Percentiles rank a stretch among this genome's conserved stretches.
Evolutionary conservation across 2,329 filamentous ascomycete genomes (phyloP).

Genomic region (Ophiostoma australiae): DNA sequence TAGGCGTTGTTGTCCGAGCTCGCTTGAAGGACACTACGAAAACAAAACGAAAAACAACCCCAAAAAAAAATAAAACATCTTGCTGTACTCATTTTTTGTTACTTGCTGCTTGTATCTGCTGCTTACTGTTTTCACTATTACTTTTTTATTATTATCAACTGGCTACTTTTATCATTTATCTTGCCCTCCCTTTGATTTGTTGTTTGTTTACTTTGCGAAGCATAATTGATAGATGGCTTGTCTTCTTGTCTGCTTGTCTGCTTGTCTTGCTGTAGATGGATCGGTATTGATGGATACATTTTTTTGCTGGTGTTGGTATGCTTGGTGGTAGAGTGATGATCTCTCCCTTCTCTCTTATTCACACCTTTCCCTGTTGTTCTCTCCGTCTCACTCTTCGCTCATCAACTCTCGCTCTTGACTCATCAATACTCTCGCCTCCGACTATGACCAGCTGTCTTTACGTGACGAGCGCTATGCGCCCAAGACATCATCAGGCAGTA

Average conservation of each 20-base stretch:
- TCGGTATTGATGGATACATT: background rate
- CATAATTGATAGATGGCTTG: too few species aligned
- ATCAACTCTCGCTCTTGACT: background rate
- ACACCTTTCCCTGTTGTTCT: background rate
- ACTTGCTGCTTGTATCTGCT: background rate
- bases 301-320: background rate
- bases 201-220: background rate
- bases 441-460: background rate
- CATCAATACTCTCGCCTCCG: background rate
- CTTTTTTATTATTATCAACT: background rate
- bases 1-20: conserved; percentile 15
- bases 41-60: background rate
- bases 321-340: too few species aligned
- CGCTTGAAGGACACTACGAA: background rate
- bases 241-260: background rate
- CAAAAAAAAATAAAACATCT: background rate
- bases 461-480: background rate
- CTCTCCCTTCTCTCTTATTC: background rate
- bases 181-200: background rate
- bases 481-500: background rate
- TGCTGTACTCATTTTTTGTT: background rate
- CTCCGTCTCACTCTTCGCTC: background rate
- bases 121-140: too few species aligned
- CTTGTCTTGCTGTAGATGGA: background rate
- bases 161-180: background rate